Base-by-base conservation (phyloP, 208 protist genomes). In the Endotrypanum monterogeii region DNA sequence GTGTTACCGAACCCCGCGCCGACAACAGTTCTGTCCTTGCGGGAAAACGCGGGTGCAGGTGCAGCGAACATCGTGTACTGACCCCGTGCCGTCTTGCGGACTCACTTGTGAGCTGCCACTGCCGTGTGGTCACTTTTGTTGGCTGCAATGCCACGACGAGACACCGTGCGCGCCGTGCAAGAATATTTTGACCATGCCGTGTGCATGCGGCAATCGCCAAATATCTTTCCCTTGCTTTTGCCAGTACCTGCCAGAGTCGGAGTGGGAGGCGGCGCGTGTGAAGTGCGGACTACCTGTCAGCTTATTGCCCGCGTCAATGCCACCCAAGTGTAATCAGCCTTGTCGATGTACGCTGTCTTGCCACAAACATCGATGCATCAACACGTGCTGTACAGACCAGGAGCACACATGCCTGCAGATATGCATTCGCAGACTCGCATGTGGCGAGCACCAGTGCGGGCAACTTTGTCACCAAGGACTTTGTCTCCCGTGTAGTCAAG, bases 61-160 rank as follows among this genome's bases (percentile, higher is more conserved):
- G 23, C 35, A 71, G 50, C 89, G 95, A 44, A 81, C 44, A 23
- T 84, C 83, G 6, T 98, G 95, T 75, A 69, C 83, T 18, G 95
- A 98, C 76, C 89, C 92, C 5, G 79, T 98, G 41, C 92, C 90
- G 32, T 91, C 91, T 14, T 98, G 96, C 71, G 89, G 88, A 12
- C 71, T 88, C 9, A n/a, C 75, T 48, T 98, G 96, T 74, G 88
- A 88, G 65, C 71, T 85, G 25, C 86, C 84, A 55, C 88, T 97
- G 48, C 74, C 78, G 46, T 98, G 96, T 79, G 89, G 89, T 16
- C 96, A 98, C 78, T 55, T 80, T 9, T 98, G 96, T 80, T 74
- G 73, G 67, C 60, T 67, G 39, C 60, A 65, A 6, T 98, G 96
- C 67, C 96, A 98, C 78, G 90, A 96, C 44, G 82, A 77, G 41